Conservation (phyloP, 1,284 basidiomycete genomes). For the Pseudomicrostroma phylloplanum region DNA sequence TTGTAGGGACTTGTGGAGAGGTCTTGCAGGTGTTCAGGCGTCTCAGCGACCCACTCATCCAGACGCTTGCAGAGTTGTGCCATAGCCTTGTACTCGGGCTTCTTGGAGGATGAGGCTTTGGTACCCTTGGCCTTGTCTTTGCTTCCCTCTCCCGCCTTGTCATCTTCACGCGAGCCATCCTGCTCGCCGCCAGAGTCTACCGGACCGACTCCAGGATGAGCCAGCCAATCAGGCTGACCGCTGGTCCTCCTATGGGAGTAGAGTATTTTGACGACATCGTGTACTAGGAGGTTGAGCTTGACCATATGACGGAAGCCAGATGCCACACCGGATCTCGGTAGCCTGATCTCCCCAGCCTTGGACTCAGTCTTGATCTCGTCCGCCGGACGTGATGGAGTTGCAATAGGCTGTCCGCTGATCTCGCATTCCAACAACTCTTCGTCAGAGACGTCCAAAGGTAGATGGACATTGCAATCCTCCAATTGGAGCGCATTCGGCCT, state of each 20-base stretch:
- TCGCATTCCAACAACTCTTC: conserved; percentile 14
- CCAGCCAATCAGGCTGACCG: conserved; percentile 1
- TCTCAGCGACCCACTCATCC: conserved; percentile 35
- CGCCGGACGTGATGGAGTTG: background rate
- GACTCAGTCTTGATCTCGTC: conserved; percentile 10
- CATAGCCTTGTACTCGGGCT: conserved; percentile 39
- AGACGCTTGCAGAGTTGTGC: conserved; percentile 27
- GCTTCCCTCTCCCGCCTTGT: conserved; percentile 2
- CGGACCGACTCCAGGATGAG: background rate
- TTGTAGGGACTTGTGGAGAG: conserved; percentile 25
- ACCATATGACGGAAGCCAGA: conserved; percentile 38
- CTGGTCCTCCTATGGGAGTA: conserved; percentile 27
- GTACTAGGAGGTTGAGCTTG: conserved; percentile 35
- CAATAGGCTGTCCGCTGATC: conserved; percentile 12
- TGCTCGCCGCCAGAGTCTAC: background rate
- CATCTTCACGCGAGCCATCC: background rate
- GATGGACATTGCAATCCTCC: conserved; percentile 30
- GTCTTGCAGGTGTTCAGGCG: conserved; percentile 24
- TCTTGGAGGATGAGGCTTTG: background rate
- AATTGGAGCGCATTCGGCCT: conserved; percentile 33
- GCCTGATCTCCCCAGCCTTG: background rate
- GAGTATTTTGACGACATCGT: conserved; percentile 32
- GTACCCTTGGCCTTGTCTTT: background rate
- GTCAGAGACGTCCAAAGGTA: conserved; percentile 28
- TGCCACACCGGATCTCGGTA: conserved; percentile 20